phyloP scores from a whole-genome alignment of 768 basidiomycete genomes.

The Rhodotorula graminis region DNA sequence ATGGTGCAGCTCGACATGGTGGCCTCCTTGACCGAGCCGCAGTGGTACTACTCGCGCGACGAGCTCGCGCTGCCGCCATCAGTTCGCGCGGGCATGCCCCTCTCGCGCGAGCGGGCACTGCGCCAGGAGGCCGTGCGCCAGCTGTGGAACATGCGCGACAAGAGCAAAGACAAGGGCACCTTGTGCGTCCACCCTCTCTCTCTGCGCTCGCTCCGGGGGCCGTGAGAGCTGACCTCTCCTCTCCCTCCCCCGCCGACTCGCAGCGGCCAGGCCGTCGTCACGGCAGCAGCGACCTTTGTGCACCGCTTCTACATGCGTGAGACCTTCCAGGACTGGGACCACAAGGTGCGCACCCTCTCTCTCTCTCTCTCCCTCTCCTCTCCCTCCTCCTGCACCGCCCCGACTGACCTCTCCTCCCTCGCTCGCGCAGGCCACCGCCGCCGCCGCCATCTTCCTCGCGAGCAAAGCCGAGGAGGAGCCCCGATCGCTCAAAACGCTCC shows the following conservation, averaged over 20 bases:
- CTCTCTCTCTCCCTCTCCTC: no score
- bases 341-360: constrained; percentile 17
- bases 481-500: constrained; percentile 35
- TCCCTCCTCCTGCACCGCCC: background rate
- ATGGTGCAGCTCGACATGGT: constrained; percentile 2
- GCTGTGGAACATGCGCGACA: constrained; percentile 18
- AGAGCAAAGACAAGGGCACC: background rate
- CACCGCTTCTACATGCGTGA: constrained; percentile 48
- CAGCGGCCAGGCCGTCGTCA: constrained; percentile 35
- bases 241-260: no score
- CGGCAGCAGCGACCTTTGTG: constrained; percentile 41
- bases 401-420: background rate
- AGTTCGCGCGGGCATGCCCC: constrained; percentile 30
- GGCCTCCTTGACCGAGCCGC: constrained; percentile 35
- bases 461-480: constrained; percentile 46
- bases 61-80: constrained; percentile 43
- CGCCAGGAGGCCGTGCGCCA: background rate
- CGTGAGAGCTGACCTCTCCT: background rate
- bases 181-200: background rate
- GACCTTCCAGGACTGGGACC: constrained; percentile 40
- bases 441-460: constrained; percentile 45
- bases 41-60: constrained; percentile 43
- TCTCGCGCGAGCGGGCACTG: constrained; percentile 1
- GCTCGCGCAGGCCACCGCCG: constrained; percentile 38
- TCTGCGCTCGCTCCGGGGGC: background rate